Conservation (phyloP, 805 yeast genomes). For the Pichia nakasei region DNA sequence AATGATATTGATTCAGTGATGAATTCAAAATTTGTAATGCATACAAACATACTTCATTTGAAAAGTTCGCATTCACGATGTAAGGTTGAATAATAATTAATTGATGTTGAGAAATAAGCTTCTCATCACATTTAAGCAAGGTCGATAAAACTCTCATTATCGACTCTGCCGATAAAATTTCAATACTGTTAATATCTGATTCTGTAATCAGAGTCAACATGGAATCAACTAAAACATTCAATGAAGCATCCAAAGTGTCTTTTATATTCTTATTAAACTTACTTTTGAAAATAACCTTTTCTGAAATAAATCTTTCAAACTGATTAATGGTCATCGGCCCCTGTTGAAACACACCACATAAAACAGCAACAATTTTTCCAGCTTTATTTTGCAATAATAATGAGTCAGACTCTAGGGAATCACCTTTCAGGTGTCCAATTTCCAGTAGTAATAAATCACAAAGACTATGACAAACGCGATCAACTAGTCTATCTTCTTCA, state of each 20-base stretch:
- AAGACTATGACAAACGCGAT: constrained; percentile 31
- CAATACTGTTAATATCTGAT: constrained; percentile 21
- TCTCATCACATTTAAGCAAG: constrained; percentile 43
- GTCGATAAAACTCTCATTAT: constrained; percentile 44
- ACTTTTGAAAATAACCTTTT: constrained; percentile 30
- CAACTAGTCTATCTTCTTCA: constrained; percentile 52
- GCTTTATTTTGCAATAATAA: not conserved
- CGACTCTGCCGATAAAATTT: constrained; percentile 23
- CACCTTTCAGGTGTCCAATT: not conserved
- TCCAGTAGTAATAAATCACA: constrained; percentile 30
- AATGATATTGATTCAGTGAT: constrained; percentile 34
- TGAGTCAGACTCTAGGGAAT: not conserved
- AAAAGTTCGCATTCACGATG: constrained; percentile 38
- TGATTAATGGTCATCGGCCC: constrained; percentile 33
- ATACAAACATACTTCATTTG: constrained; percentile 36
- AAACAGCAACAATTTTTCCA: constrained; percentile 8
- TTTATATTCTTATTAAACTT: constrained; percentile 14
- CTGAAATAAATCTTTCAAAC: constrained; percentile 41
- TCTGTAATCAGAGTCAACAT: constrained; percentile 31
- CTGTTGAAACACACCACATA: constrained; percentile 31
- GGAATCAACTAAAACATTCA: constrained; percentile 27
- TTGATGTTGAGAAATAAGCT: constrained; percentile 57
- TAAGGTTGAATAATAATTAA: constrained; percentile 57
- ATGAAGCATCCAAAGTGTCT: constrained; percentile 13
- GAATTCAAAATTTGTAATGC: constrained; percentile 47